phyloP scores from a whole-genome alignment of 108 stramenopile species.

The Stephanodiscus minutulus region DNA sequence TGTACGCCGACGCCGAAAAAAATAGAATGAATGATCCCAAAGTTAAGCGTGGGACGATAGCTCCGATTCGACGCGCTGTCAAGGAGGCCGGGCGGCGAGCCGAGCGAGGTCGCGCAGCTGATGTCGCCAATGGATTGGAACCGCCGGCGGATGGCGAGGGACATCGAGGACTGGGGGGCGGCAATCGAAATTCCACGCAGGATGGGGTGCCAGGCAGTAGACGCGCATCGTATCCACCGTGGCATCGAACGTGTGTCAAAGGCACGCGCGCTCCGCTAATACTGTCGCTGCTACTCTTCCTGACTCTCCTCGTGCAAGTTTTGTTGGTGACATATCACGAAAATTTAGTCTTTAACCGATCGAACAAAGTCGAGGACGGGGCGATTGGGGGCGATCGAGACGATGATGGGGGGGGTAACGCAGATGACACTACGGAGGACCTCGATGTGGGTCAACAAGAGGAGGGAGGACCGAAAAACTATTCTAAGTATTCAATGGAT shows the following conservation, averaged over 20 bases:
- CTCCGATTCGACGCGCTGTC: conserved; percentile 29
- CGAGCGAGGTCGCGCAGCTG: conserved; percentile 21
- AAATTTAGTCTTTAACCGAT: conserved; percentile 5
- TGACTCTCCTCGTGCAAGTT: conserved; percentile 30
- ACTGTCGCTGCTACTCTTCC: conserved; percentile 24
- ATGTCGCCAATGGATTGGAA: conserved; percentile 23
- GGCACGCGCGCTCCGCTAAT: conserved; percentile 17
- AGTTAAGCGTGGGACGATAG: not conserved
- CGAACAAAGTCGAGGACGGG: conserved; percentile 17
- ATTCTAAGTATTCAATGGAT: conserved; percentile 36
- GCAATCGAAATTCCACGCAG: not conserved
- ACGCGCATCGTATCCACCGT: conserved; percentile 2
- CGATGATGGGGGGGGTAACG: conserved; percentile 4
- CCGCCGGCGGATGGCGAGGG: conserved; percentile 16
- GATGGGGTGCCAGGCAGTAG: not conserved
- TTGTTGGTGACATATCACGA: conserved; percentile 26
- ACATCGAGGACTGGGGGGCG: conserved; percentile 5
- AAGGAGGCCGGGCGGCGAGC: conserved; percentile 19
- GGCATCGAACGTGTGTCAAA: conserved; percentile 3
- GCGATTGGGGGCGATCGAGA: conserved; percentile 5
- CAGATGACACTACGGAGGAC: conserved; percentile 6
- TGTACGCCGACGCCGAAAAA: too few species aligned
- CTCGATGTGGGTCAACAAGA: conserved; percentile 8
- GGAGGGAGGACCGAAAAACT: not conserved
- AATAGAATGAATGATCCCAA: too few species aligned